Evolutionary conservation across 768 basidiomycete genomes (phyloP), one percentile per base, ranked within the genome.

Genomic region (Lentinula lateritia): DNA sequence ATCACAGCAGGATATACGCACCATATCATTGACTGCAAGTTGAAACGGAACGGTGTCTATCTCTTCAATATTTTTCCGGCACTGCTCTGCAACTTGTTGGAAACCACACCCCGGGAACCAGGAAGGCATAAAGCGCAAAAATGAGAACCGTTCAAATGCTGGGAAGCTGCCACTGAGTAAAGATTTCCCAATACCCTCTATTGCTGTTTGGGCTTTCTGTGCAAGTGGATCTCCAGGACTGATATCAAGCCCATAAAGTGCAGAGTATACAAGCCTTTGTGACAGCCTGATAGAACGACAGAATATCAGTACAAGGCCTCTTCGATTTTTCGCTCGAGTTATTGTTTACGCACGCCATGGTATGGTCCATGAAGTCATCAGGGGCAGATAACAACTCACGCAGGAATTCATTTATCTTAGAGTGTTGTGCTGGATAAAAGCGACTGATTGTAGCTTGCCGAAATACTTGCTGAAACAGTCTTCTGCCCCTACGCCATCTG

Each of bases 91-190:
- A 9, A 45, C 2, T 10, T 36, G 18, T 34, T 59, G 15, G 35
- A 59, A 48, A 6, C 45, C 43, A 18, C 58, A 45, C 3, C 58
- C 58, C n/a, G 58, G 58, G n/a, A 59, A 34, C 43, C 42, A 59
- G 46, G 58, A 46, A 2, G 58, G 58, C 46, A 59, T 41, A 35
- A 9, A 59, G 20, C 42, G 43, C 4, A 59, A 43, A 10, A 20
- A 59, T 34, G 58, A 43, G 34, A 48, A 56, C 20, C 9, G 55
- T 20, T 56, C 42, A 18, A 45, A 18, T 6, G 23, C 7, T 13
- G 42, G 38, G 55, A 42, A 45, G 32, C 13, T 36, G 20, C 55
- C 55, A 34, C 23, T 13, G 15, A 42, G n/a, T 6, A 56, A 18
- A 15, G 20, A 15, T 28, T 28, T 5, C 5, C 55, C 55, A 20